phyloP scores from a whole-genome alignment of 805 yeast species.

The Lipomyces yamanashiensis region DNA sequence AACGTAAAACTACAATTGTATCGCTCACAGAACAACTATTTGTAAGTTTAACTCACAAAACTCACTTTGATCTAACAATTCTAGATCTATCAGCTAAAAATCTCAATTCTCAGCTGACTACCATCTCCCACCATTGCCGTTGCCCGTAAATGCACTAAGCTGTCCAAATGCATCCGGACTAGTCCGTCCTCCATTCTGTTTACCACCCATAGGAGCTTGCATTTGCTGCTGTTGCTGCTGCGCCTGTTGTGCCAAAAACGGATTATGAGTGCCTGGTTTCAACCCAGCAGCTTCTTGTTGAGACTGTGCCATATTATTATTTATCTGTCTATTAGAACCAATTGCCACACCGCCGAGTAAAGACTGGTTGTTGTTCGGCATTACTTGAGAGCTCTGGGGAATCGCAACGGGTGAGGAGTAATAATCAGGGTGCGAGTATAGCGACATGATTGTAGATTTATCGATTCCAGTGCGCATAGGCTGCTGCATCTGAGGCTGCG shows the following conservation, averaged over 20 bases:
- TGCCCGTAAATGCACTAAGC: slow-evolving; percentile 33
- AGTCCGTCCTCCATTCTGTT: slow-evolving; percentile 25
- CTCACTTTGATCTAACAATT: no score
- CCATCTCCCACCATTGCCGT: slow-evolving; percentile 11
- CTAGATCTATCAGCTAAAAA: no score
- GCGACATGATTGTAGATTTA: slow-evolving; percentile 32
- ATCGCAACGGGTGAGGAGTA: slow-evolving; percentile 35
- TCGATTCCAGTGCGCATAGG: slow-evolving; percentile 34
- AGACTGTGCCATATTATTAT: neutral
- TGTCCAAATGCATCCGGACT: slow-evolving; percentile 40
- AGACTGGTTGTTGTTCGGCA: slow-evolving; percentile 15
- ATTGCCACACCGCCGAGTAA: slow-evolving; percentile 17
- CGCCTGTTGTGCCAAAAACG: slow-evolving; percentile 24
- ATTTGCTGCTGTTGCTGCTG: slow-evolving; percentile 1
- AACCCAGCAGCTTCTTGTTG: neutral
- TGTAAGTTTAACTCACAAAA: no score
- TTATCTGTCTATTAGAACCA: slow-evolving; percentile 3
- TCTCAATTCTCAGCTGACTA: neutral
- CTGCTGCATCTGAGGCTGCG: slow-evolving; percentile 25
- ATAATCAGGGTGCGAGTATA: slow-evolving; percentile 34
- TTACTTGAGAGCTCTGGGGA: slow-evolving; percentile 21
- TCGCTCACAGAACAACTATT: no score
- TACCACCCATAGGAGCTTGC: slow-evolving; percentile 6
- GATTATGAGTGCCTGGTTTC: slow-evolving; percentile 32
- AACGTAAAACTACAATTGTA: no score